A percentile compares a stretch with the other conserved stretches of the same genome.
Evolutionary conservation across 371 early-diverging fungal species (phyloP).

Genomic region (Mortierella sp.): DNA sequence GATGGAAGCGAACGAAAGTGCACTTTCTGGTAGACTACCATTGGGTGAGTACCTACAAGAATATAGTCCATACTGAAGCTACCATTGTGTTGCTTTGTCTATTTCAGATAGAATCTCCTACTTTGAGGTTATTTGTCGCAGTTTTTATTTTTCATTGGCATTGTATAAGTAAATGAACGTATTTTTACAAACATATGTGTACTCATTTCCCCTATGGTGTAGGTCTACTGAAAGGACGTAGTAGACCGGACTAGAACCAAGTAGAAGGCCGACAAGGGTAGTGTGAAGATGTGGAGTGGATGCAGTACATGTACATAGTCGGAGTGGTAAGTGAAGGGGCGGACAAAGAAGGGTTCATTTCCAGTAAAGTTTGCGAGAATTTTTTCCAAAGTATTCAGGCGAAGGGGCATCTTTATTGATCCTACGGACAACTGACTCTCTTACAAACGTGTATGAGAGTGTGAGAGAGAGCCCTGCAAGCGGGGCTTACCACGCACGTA

Average conservation of each 20-base stretch:
- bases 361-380: not conserved
- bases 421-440: not conserved
- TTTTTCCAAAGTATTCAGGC: not conserved
- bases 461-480: not conserved
- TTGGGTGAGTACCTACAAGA: not conserved
- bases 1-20: not conserved
- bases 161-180: too few species aligned
- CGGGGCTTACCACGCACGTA: too few species aligned
- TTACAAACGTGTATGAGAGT: not conserved
- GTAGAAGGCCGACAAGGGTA: too few species aligned
- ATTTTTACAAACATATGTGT: too few species aligned
- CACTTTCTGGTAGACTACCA: not conserved
- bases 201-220: too few species aligned
- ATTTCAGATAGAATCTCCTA: too few species aligned
- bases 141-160: too few species aligned
- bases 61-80: not conserved
- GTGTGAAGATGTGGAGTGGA: too few species aligned
- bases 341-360: not conserved
- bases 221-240: too few species aligned
- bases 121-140: too few species aligned
- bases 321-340: not conserved
- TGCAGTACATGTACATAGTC: not conserved
- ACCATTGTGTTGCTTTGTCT: too few species aligned
- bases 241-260: too few species aligned
- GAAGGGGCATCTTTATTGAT: not conserved